These are phyloP conservation scores for Silybum marianum DNA, from an alignment of 129 eudicot species.

Conservation along the genomic window DNA sequence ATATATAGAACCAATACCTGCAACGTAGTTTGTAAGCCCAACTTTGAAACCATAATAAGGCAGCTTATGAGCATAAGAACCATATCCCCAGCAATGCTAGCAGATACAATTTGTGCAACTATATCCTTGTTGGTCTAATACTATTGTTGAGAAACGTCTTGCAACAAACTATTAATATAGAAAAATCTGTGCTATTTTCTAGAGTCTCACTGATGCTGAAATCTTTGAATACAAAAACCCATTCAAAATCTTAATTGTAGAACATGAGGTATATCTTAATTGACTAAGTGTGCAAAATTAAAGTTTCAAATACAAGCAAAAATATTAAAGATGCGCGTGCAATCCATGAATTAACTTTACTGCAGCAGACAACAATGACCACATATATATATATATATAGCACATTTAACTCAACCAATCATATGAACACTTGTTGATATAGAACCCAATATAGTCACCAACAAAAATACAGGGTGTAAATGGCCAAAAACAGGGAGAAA, in stretches of 20 bases:
- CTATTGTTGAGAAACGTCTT: constrained; percentile 21
- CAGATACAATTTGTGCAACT: too few relatives aligned
- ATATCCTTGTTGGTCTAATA: constrained; percentile 53
- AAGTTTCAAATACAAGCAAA: neutral
- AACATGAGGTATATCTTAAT: neutral
- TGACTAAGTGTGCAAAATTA: neutral
- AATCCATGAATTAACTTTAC: neutral
- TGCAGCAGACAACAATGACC: too few relatives aligned
- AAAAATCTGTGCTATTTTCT: neutral
- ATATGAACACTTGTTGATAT: neutral
- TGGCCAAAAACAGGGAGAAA: too few relatives aligned
- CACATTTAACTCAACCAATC: too few relatives aligned
- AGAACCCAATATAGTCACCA: neutral
- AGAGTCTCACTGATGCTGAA: neutral
- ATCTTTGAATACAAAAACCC: neutral
- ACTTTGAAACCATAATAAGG: too few relatives aligned
- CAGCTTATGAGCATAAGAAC: too few relatives aligned
- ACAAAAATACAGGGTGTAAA: too few relatives aligned
- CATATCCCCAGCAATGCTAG: too few relatives aligned
- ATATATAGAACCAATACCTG: too few relatives aligned
- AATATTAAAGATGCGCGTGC: neutral
- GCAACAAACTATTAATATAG: neutral
- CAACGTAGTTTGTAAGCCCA: too few relatives aligned
- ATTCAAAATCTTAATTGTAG: neutral
- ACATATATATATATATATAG: too few relatives aligned